phyloP scores from a whole-genome alignment of 1,284 basidiomycete species.

The Ceratobasidium sp. region DNA sequence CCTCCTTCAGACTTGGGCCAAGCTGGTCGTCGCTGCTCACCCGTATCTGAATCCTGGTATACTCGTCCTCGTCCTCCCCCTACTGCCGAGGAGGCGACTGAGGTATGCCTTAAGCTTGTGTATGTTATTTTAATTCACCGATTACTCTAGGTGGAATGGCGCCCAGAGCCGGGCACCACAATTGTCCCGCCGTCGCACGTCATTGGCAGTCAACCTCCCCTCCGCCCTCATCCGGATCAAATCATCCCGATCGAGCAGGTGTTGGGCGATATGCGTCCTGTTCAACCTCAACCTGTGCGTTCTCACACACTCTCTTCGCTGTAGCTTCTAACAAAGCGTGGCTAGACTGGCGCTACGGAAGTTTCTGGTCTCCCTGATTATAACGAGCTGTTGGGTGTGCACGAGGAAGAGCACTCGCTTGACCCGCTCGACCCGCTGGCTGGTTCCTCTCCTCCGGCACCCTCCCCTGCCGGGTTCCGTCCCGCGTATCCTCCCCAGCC shows the following conservation, averaged over 20 bases:
- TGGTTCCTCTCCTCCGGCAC: constrained; percentile 12
- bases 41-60: constrained; percentile 40
- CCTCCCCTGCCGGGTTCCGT: neutral
- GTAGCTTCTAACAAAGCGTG: too few relatives aligned
- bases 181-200: constrained; percentile 26
- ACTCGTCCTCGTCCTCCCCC: constrained; percentile 35
- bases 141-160: constrained; percentile 19
- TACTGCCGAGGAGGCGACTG: constrained; percentile 17
- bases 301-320: too few relatives aligned
- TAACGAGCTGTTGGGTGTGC: constrained; percentile 38
- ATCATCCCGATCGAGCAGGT: constrained; percentile 18
- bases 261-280: neutral
- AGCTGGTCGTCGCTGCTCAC: constrained; percentile 6
- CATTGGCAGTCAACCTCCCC: constrained; percentile 8
- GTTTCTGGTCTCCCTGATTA: constrained; percentile 24
- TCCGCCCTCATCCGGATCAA: constrained; percentile 12
- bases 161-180: constrained; percentile 22
- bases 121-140: neutral
- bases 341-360: too few relatives aligned
- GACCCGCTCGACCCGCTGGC: constrained; percentile 8
- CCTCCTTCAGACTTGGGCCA: constrained; percentile 39
- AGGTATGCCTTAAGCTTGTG: constrained; percentile 8
- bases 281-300: neutral
- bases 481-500: constrained; percentile 5
- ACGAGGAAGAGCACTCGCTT: constrained; percentile 29